A percentile compares a stretch with the other conserved stretches of the same genome.
phyloP scores from a whole-genome alignment of 2,329 filamentous ascomycete genomes.

The Pseudofabraea citricarpa region DNA sequence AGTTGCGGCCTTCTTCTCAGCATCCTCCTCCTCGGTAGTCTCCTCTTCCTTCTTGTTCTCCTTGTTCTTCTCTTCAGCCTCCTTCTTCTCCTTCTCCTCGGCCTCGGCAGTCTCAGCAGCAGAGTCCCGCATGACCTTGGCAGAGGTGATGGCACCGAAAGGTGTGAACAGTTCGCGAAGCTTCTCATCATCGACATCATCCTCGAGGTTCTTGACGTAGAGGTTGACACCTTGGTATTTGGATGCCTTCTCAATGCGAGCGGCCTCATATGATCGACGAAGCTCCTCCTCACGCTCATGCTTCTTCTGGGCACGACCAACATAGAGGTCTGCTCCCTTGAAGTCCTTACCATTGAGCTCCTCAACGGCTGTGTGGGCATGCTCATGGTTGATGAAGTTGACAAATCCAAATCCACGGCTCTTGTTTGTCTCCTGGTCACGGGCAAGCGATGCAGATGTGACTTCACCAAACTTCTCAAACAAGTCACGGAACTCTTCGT shows the following conservation, averaged over 20 bases:
- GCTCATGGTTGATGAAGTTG: slow-evolving; percentile 91
- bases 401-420: slow-evolving; percentile 95
- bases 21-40: slow-evolving; percentile 40
- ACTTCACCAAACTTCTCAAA: slow-evolving; percentile 93
- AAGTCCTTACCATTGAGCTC: slow-evolving; percentile 89
- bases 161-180: slow-evolving; percentile 87
- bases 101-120: slow-evolving; percentile 45
- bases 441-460: slow-evolving; percentile 90
- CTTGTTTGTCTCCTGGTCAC: slow-evolving; percentile 78
- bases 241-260: slow-evolving; percentile 94
- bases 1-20: slow-evolving; percentile 46
- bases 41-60: slow-evolving; percentile 44
- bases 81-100: slow-evolving; percentile 38
- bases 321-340: slow-evolving; percentile 92
- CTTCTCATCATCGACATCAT: slow-evolving; percentile 97
- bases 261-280: slow-evolving; percentile 97
- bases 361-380: slow-evolving; percentile 80
- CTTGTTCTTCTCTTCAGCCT: slow-evolving; percentile 46
- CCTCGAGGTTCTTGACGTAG: slow-evolving; percentile 98
- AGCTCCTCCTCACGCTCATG: slow-evolving; percentile 99
- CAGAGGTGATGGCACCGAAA: slow-evolving; percentile 93
- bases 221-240: slow-evolving; percentile 99
- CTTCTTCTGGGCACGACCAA: slow-evolving; percentile 99
- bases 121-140: slow-evolving; percentile 97
- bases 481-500: slow-evolving; percentile 90